A percentile compares a stretch with the other conserved stretches of the same genome.
These are phyloP conservation scores for Mycena maculata DNA, from an alignment of 768 basidiomycete genomes.

Conservation along the genomic window DNA sequence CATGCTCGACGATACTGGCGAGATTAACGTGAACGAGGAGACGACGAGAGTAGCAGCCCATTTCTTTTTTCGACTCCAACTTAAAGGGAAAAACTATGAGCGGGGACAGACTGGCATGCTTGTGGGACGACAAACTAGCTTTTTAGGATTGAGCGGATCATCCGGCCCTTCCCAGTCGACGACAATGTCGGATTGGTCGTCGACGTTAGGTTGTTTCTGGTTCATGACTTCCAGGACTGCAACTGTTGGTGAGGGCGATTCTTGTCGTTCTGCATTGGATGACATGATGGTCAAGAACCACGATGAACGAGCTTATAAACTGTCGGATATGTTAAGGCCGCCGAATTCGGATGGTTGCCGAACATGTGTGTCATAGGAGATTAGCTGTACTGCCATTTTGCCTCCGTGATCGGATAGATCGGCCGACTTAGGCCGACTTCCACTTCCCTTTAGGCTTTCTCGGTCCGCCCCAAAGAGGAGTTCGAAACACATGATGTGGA, in stretches of 20 bases:
- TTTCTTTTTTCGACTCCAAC: slow-evolving; percentile 69
- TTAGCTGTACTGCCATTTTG: too few species aligned
- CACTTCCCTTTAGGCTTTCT: too few species aligned
- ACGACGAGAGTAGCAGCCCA: slow-evolving; percentile 76
- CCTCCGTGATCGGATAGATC: too few species aligned
- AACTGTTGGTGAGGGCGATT: slow-evolving; percentile 17
- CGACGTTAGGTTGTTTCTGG: background rate
- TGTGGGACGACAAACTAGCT: slow-evolving; percentile 48
- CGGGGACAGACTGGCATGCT: background rate
- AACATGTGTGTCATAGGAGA: too few species aligned
- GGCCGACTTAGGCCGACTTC: too few species aligned
- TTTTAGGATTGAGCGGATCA: slow-evolving; percentile 69
- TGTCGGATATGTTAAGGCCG: too few species aligned
- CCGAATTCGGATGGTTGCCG: too few species aligned
- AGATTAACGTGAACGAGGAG: slow-evolving; percentile 76
- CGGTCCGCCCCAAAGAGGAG: too few species aligned
- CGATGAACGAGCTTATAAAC: too few species aligned
- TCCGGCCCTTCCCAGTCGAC: slow-evolving; percentile 74
- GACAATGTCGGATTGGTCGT: slow-evolving; percentile 42
- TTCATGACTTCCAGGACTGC: background rate
- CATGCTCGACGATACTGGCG: slow-evolving; percentile 79
- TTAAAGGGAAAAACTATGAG: slow-evolving; percentile 31
- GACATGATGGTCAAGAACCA: slow-evolving; percentile 17
- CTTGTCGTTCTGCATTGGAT: background rate
- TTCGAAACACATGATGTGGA: too few species aligned